Evolutionary conservation across 805 yeast genomes (phyloP), one percentile per base, ranked within the genome.

Genomic region (Zygosaccharomyces bailii): DNA sequence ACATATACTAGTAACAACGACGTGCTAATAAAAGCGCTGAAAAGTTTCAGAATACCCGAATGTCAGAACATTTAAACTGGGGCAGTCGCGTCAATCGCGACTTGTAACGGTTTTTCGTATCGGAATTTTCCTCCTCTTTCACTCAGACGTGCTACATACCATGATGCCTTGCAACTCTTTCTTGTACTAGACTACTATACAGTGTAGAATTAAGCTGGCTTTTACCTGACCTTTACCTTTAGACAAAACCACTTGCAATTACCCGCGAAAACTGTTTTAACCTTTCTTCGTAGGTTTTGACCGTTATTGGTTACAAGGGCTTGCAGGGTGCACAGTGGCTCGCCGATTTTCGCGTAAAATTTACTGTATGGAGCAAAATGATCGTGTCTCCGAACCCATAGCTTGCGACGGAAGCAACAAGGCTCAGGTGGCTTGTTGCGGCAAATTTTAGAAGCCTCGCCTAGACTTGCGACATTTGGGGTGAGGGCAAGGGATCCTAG

Each of bases 331-430:
- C 21, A 37, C 20, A 14, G 30, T 37, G 40, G 33, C 40, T 37
- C 33, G 40, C 40, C 40, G 23, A 25, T 37, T 37, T 37, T 37
- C 40, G 40, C 40, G 40, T 37, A 37, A 16, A 37, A 25, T 37
- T 37, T 37, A 37, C 40, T 37, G 23, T 17, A 37, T 37, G 32
- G 17, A 37, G 40, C 40, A 37, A 37, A 37, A 27, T 27, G 31
- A 16, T n/a, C 6, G 31, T 27, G 31, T 13, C 31, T 10, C 31
- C 31, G 13, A 27, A 27, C 31, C 16, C 14, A 27, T 27, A n/a
- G 14, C 31, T 27, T 37, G 21, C 30, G 19, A n/a, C 32, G 21
- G 32, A 11, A 17, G 40, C 40, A 37, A 37, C 19, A 9, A 20
- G 29, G 18, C 33, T 19, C 16, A 17, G 14, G 24, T 9, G 27